Evolutionary conservation across 2,329 filamentous ascomycete species (phyloP), one percentile per base, ranked within the genome.

Genomic region (Lomentospora prolificans): DNA sequence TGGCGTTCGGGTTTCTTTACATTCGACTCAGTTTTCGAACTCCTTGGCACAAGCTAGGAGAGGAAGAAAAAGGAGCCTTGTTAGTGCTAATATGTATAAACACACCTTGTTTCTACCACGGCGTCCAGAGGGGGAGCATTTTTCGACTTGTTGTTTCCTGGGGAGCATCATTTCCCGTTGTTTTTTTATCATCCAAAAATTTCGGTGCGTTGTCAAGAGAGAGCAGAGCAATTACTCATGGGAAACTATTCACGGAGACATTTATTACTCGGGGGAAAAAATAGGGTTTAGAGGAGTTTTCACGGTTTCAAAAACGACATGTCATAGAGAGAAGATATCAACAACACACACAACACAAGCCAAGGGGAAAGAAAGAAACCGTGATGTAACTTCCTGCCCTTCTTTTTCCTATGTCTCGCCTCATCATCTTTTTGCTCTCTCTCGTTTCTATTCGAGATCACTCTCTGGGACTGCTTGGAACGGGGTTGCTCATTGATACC

Each of bases 11-110:
- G 19, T 24, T 46, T 46, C 19, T 46, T 6, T 33, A 7, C 12
- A 12, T 41, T 46, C 24, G 41, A 4, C 41, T 10, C 27, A 19
- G 5, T 12, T 36, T 33, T 28, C 22, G 30, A 28, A n/a, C 19
- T 33, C 28, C 14, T 33, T 52, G 19, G n/a, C 19, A 9, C n/a
- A 10, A 46, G 19, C 14, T 12, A 39, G 14, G 36, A 39, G 36
- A 39, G 36, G 36, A 39, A 39, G 36, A 17, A 39, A 17, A 17
- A n/a, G 14, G 36, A 4, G 12, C 28, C 36, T 57, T 53, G 56
- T 57, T 58, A 58, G 55, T 51, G 59, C 58, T 55, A 59, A 58
- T 55, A 57, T 60, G 53, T 64, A 56, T 57, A 55, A 41, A 46
- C 46, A 50, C 50, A 56, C 56, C 53, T 53, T 50, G 36, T 53